phyloP scores from a whole-genome alignment of 768 basidiomycete genomes.

The Mrakia gelida region DNA sequence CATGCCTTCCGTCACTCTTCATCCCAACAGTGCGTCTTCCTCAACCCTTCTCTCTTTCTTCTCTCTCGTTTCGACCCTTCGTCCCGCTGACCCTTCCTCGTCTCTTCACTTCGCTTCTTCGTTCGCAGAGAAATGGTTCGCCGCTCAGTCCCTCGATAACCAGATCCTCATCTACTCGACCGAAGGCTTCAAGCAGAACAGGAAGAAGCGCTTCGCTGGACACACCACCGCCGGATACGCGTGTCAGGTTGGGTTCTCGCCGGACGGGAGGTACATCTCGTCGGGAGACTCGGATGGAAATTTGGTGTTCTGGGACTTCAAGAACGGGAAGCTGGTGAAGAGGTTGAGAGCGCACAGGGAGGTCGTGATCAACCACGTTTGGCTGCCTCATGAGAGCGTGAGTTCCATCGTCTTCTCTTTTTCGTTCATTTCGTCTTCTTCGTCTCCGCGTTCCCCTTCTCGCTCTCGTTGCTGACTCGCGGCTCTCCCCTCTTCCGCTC shows the following conservation, averaged over 20 bases:
- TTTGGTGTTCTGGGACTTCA: conserved; percentile 99
- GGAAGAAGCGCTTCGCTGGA: conserved; percentile 96
- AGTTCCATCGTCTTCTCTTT: conserved; percentile 39
- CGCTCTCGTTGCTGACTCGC: conserved; percentile 32
- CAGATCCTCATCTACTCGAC: conserved; percentile 97
- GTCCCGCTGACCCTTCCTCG: not conserved
- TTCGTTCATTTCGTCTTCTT: no score
- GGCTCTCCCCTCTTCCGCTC: not conserved
- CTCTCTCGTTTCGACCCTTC: not conserved
- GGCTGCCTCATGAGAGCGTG: conserved; percentile 96
- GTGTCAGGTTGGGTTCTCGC: conserved; percentile 93
- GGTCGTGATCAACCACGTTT: conserved; percentile 96
- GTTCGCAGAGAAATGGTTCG: conserved; percentile 86
- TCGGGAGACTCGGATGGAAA: conserved; percentile 94
- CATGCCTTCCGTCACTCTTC: conserved; percentile 95
- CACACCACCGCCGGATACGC: conserved; percentile 97
- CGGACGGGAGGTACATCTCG: conserved; percentile 97
- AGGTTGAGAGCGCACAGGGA: conserved; percentile 82
- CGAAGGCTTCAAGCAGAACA: conserved; percentile 96
- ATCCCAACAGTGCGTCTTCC: conserved; percentile 69
- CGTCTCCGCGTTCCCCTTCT: no score
- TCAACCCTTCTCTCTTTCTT: conserved; percentile 12
- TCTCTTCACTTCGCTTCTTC: not conserved
- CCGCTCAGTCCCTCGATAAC: conserved; percentile 95
- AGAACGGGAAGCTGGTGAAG: conserved; percentile 92